Base-by-base conservation (phyloP, 306 rosid genomes). In the Cyamopsis tetragonoloba region DNA sequence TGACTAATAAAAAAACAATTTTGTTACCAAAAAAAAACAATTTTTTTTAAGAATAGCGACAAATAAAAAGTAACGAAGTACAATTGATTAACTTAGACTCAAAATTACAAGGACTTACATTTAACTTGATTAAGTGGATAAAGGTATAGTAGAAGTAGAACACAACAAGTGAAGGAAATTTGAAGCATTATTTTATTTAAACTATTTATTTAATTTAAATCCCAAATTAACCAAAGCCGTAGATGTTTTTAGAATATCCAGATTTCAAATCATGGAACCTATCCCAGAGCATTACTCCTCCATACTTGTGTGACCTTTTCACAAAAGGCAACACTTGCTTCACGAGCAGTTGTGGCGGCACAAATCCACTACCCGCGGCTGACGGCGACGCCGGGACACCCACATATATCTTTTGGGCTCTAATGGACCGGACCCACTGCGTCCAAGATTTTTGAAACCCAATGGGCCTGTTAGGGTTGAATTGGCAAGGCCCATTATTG, bases 251-350 rank as follows among this genome's bases (percentile, higher is more conserved):
- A 34, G 47, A 15, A 49, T 27, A 75, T 6, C 74, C 70, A 7
- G 34, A 48, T 49, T 68, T 30, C 9, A 0, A 5, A 49, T 68
- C 80, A 28, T 19, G 14, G 2, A 26, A 39, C 50, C 80, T 59
- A 27, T 75, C 69, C 70, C 80, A 75, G 0, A 76, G 59, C 80
- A 76, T 76, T 0, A 76, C 75, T 0, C 75, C 80, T n/a, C 80
- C 80, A 50, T 61, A 76, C 14, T 20, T 59, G 4, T 22, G 1
- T 2, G 82, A 78, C 6, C 22, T 71, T 14, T 71, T 47, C 4
- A 78, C 78, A 65, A 71, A 71, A 47, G 78, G 74, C 74, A 78
- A 75, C 30, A 48, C 74, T 66, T 58, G 20, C 5, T 4, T 49
- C 2, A 22, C 15, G 4, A 78, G 34, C 15, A 6, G 14, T 5